Evolutionary conservation across 1,284 basidiomycete species (phyloP).

Genomic region (Ganoderma multipileum): DNA sequence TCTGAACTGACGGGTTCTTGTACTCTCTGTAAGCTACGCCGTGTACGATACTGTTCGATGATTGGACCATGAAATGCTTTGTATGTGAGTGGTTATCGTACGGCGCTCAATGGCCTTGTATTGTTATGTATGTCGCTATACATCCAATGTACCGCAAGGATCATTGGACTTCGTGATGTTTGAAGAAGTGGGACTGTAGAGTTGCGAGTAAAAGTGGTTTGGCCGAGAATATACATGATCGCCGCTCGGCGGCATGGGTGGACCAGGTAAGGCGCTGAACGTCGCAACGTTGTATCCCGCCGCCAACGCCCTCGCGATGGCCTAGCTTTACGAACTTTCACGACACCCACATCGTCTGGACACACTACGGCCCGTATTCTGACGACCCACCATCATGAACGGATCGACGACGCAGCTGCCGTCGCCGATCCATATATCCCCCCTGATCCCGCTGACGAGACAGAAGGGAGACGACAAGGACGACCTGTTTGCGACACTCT

Average conservation of each 20-base stretch:
- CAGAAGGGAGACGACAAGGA: constrained; percentile 36
- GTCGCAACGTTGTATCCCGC: neutral
- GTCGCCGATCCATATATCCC: constrained; percentile 17
- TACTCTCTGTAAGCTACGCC: neutral
- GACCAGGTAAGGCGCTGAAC: neutral
- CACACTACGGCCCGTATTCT: neutral
- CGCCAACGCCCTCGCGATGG: neutral
- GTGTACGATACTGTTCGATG: constrained; percentile 4
- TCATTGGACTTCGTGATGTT: neutral
- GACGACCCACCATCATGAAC: constrained; percentile 17
- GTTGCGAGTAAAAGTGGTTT: neutral
- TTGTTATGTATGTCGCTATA: no score
- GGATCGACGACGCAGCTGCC: constrained; percentile 23
- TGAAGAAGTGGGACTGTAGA: neutral
- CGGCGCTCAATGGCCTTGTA: neutral
- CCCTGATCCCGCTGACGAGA: constrained; percentile 22
- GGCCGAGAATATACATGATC: neutral
- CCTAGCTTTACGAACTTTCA: constrained; percentile 6
- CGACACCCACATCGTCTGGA: constrained; percentile 7
- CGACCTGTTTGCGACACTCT: constrained; percentile 53
- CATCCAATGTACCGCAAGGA: no score
- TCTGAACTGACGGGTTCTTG: neutral
- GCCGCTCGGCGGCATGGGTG: neutral
- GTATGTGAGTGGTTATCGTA: constrained; percentile 4
- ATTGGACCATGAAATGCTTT: constrained; percentile 7